Base-by-base conservation (phyloP, 257 asterid species). In the Misopates orontium region DNA sequence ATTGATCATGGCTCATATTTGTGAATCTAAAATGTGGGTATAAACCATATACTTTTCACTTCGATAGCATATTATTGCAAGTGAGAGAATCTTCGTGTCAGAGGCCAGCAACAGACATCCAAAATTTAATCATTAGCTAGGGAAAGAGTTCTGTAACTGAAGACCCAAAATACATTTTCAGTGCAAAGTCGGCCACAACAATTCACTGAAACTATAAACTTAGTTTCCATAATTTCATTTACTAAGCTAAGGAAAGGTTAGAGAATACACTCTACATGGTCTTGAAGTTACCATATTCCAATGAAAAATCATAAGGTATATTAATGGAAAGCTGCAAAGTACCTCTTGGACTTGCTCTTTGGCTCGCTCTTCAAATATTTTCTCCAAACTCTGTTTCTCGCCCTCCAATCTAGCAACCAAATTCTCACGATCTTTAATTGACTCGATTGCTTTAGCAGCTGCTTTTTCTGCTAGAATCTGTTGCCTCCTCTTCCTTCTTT, bases 341-440 rank as follows among this genome's bases (percentile, higher is more conserved):
- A 90, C 99, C 99, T 94, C 99, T 71, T 82, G 89, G 55, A 77
- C 97, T 79, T 94, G 96, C 64, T 84, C 91, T 73, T 82, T 94
- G 60, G 95, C 96, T 64, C 81, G 88, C 79, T 86, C 96, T 72
- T 94, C 96, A 64, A 94, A 87, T 71, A 85, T 90, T 84, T 94
- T 94, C 83, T 88, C 97, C 79, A 94, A 77, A 73, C 96, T 88
- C 83, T 86, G 88, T 80, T 86, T 94, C 86, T 90, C 97, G 64
- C 99, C 99, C 75, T 94, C 99, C 83, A 94, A 78, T 75, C 77
- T 83, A 36, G 99, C 99, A 67, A 94, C 83, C 78, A 81, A 71
- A 76, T 90, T 81, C 78, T 94, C 99, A 21, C 89, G 95, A 60
- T 83, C 95, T 85, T 86, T 85, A 69, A 94, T 90, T 49, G 97